A percentile compares a stretch with the other conserved stretches of the same genome.
Conservation (phyloP, 768 basidiomycete genomes). For the Lactifluus pinguis region DNA sequence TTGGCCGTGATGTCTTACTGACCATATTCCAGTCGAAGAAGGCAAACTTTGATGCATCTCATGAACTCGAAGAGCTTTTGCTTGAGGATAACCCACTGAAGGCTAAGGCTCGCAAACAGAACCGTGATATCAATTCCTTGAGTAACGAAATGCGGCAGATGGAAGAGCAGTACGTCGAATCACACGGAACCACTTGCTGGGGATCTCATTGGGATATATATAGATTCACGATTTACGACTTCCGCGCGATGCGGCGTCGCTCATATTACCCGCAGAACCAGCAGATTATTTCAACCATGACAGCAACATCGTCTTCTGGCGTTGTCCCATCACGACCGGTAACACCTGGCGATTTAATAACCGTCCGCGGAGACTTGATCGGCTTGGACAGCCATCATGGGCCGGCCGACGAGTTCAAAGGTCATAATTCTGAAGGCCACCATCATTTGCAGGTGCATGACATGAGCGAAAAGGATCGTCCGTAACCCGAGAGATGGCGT, state of each 20-base stretch:
- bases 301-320: conserved; percentile 68
- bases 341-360: conserved; percentile 37
- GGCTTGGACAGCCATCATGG: background rate
- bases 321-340: conserved; percentile 63
- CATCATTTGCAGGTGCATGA: conserved; percentile 3
- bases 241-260: conserved; percentile 82
- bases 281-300: conserved; percentile 50
- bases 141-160: conserved; percentile 92
- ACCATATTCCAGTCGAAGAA: conserved; percentile 70
- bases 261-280: conserved; percentile 88
- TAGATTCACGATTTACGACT: conserved; percentile 90
- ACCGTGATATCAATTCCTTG: conserved; percentile 71
- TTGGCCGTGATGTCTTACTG: conserved; percentile 11
- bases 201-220: background rate
- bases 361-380: conserved; percentile 17
- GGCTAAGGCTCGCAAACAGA: conserved; percentile 84
- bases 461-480: conserved; percentile 1
- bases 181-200: background rate
- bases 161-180: conserved; percentile 81
- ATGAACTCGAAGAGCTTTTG: conserved; percentile 92
- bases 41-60: conserved; percentile 97
- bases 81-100: conserved; percentile 96
- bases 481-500: background rate
- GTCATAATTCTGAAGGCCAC: background rate
- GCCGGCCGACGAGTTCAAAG: conserved; percentile 10